Evolutionary conservation across 306 rosid genomes (phyloP), one percentile per base, ranked within the genome.

Genomic region (Ochetophila trinervis): DNA sequence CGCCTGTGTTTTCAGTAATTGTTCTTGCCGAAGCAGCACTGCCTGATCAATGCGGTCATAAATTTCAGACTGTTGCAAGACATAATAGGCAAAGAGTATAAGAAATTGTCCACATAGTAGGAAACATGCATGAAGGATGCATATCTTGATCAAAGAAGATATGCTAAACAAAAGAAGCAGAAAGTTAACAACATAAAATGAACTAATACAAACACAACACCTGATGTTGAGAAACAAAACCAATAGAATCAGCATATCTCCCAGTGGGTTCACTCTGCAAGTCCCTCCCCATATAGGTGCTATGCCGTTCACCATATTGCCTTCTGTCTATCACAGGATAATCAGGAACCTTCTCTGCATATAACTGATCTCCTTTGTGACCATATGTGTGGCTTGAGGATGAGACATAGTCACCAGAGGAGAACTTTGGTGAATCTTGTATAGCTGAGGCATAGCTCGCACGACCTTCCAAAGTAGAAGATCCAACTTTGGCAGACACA

Each of bases 31-130:
- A 74, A 87, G 95, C 83, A 93, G 66, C 67, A 84, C 65, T 24
- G 87, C 86, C 87, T 86, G 90, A 80, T 93, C 96, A 68, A 88
- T 79, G 74, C 91, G 91, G 34, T 93, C 97, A 82, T 90, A 93
- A 42, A 91, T 79, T 50, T 93, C 96, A 18, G 82, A 60, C 84
- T 93, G 88, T 74, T 66, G 71, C 69, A 70, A 18, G 65, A 34
- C 44, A 57, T 36, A 63, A 27, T 44, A 44, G 50, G 53, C n/a
- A 75, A 63, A 76, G 56, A 48, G 4, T 58, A 58, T 21, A 69
- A 18, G 34, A 74, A 23, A 72, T n/a, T 10, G 32, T 27, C 32
- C 2, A 65, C 44, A 30, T 11, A 24, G n/a, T 44, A 4, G 44
- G n/a, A 12, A 27, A 64, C 57, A 73, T 48, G 19, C 44, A 63